Base-by-base conservation (phyloP, 352 stramenopile species). In the Phytopythium oedochilum region DNA sequence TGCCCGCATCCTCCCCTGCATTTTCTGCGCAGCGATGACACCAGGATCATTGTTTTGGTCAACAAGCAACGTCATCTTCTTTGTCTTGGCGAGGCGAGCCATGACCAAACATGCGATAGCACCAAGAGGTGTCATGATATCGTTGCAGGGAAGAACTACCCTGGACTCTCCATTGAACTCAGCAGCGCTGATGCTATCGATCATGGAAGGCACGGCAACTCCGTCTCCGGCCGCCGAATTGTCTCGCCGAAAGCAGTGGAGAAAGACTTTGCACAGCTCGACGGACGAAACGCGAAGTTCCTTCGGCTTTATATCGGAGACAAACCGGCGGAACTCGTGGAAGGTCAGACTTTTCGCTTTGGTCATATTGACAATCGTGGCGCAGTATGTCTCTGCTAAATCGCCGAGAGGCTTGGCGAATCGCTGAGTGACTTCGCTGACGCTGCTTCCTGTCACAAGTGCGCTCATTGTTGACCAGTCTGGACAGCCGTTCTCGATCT, bases 181-280 rank as follows among this genome's bases (percentile, higher is more conserved):
- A 22, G 5, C 28, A 34, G 17, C 10, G 25, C 49, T 35, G 11
- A 47, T 10, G 3, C 32, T 23, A 14, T 55, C 49, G 18, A 29
- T 25, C 22, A 45, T 10, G 6, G 23, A 31, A 5, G 31, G 38
- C 12, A 1, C 23, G 15, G 63, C 53, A 15, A 65, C 50, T 2
- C 18, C 17, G 18, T 46, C 32, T 10, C 50, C 45, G 2, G 17
- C 34, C 0, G 55, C 1, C 0, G 5, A 32, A 26, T 73, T 46
- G 10, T 85, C 69, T 23, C 67, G 55, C 10, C 68, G 63, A 47
- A 67, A 82, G 38, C 64, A 82, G 15, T 68, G 68, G 34, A 87
- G 66, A 55, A 89, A 92, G 6, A 83, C 55, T n/a, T 78, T 72
- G 36, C 74, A 75, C 0, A 88, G 52, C 39, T 89, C 72, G 20